phyloP scores from a whole-genome alignment of 2,329 filamentous ascomycete species.

The Fonsecaea erecta region DNA sequence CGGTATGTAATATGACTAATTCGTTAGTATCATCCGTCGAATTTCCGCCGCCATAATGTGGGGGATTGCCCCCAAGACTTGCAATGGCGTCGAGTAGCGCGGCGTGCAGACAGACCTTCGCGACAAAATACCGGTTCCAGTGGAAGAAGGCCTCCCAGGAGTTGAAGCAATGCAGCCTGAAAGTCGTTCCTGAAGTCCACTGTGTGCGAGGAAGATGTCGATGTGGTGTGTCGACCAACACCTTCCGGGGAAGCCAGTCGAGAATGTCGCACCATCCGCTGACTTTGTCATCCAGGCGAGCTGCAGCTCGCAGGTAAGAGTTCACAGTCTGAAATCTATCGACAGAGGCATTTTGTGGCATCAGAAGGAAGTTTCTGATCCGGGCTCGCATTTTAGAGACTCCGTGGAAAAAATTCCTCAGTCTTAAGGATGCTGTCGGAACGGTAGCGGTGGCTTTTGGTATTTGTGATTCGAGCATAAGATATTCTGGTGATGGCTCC shows the following conservation, averaged over 20 bases:
- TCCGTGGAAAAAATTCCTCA: slow-evolving; percentile 28
- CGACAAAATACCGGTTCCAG: slow-evolving; percentile 29
- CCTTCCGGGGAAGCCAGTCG: slow-evolving; percentile 23
- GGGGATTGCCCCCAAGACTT: background rate
- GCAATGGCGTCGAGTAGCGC: slow-evolving; percentile 22
- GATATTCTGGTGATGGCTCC: slow-evolving; percentile 27
- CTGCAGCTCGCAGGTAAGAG: slow-evolving; percentile 24
- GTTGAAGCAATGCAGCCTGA: slow-evolving; percentile 21
- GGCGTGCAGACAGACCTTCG: slow-evolving; percentile 26
- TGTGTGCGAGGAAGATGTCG: slow-evolving; percentile 9
- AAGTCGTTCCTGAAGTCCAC: slow-evolving; percentile 20
- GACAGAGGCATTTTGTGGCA: slow-evolving; percentile 4
- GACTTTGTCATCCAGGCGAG: slow-evolving; percentile 26
- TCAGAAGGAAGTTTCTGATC: slow-evolving; percentile 27
- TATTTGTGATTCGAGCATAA: slow-evolving; percentile 27
- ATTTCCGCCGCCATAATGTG: background rate
- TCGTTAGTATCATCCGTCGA: background rate
- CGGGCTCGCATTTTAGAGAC: slow-evolving; percentile 28
- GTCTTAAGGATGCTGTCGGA: slow-evolving; percentile 15
- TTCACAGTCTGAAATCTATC: slow-evolving; percentile 11
- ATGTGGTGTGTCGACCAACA: slow-evolving; percentile 3
- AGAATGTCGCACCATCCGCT: slow-evolving; percentile 27
- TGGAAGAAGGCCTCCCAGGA: slow-evolving; percentile 30
- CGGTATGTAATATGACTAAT: slow-evolving; percentile 20
- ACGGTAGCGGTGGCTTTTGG: slow-evolving; percentile 18